Evolutionary conservation across 768 basidiomycete genomes (phyloP).

Genomic region (Leccinum barrowsii): DNA sequence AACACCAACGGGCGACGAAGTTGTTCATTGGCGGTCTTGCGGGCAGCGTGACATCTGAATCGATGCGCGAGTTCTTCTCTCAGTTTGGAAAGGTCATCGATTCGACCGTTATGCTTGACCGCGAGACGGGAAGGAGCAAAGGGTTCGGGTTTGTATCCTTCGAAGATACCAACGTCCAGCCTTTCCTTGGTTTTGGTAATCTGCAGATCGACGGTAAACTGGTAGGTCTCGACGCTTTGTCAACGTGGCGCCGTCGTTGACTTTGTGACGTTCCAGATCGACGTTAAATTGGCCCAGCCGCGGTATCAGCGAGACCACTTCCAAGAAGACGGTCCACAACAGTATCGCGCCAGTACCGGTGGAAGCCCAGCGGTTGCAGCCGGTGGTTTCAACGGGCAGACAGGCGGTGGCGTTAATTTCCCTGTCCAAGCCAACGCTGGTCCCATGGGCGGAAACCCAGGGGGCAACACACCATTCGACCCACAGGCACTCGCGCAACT

Average conservation of each 20-base stretch:
- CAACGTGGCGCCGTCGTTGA: not conserved
- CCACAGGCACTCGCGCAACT: conserved; percentile 89
- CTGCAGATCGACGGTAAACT: conserved; percentile 93
- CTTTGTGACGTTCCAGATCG: conserved; percentile 57
- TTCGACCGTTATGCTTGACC: conserved; percentile 98
- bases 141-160: conserved; percentile 99
- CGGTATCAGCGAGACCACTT: conserved; percentile 72
- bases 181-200: conserved; percentile 84
- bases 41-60: conserved; percentile 88
- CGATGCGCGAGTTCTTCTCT: conserved; percentile 89
- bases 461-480: conserved; percentile 71
- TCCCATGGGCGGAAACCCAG: conserved; percentile 29
- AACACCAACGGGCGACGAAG: conserved; percentile 90
- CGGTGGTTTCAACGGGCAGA: conserved; percentile 32
- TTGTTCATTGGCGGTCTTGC: conserved; percentile 95
- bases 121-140: conserved; percentile 91
- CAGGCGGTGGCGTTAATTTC: conserved; percentile 36
- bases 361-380: conserved; percentile 11
- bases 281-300: conserved; percentile 95
- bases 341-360: conserved; percentile 10
- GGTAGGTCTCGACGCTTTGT: conserved; percentile 45
- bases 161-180: conserved; percentile 85
- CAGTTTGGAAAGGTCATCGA: conserved; percentile 96
- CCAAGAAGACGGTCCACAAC: conserved; percentile 41
- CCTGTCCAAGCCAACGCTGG: conserved; percentile 23